A percentile compares a stretch with the other conserved stretches of the same genome.
Conservation (phyloP, 768 basidiomycete genomes). For the Termitomyces sp. region DNA sequence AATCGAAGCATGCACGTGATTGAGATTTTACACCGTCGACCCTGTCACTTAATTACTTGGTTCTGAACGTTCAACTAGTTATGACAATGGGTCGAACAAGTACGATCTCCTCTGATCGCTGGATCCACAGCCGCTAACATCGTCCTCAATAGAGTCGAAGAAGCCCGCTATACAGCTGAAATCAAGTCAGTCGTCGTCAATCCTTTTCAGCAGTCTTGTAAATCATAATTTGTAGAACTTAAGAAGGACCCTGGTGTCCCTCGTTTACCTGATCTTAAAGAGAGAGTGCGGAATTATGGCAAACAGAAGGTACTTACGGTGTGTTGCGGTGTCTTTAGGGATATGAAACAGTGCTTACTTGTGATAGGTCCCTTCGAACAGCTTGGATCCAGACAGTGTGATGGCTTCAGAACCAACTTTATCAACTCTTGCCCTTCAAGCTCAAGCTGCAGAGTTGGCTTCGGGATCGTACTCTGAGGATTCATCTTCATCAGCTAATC, state of each 20-base stretch:
- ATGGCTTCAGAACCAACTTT: conserved; percentile 71
- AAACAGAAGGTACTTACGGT: conserved; percentile 40
- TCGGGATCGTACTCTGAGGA: conserved; percentile 19
- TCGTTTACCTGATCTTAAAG: conserved; percentile 70
- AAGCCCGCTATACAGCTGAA: conserved; percentile 35
- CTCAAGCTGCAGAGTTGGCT: conserved; percentile 32
- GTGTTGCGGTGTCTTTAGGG: conserved; percentile 14
- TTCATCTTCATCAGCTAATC: conserved; percentile 26
- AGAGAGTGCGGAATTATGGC: conserved; percentile 42
- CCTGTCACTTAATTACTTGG: not conserved
- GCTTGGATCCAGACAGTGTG: conserved; percentile 47
- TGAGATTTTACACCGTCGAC: not conserved
- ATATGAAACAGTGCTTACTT: not conserved
- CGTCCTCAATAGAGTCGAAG: conserved; percentile 26
- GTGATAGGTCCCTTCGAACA: conserved; percentile 15
- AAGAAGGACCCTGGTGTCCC: conserved; percentile 91
- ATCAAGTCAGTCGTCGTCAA: conserved; percentile 26
- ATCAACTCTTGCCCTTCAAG: conserved; percentile 49
- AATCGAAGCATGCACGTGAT: not conserved
- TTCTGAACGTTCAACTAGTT: no score
- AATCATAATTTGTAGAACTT: conserved; percentile 43
- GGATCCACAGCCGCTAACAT: not conserved
- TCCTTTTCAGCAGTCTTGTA: not conserved
- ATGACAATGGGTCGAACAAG: conserved; percentile 38
- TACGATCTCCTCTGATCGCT: conserved; percentile 14